These are phyloP conservation scores for Salix udensis DNA, from an alignment of 345 rosid species.

Conservation along the genomic window DNA sequence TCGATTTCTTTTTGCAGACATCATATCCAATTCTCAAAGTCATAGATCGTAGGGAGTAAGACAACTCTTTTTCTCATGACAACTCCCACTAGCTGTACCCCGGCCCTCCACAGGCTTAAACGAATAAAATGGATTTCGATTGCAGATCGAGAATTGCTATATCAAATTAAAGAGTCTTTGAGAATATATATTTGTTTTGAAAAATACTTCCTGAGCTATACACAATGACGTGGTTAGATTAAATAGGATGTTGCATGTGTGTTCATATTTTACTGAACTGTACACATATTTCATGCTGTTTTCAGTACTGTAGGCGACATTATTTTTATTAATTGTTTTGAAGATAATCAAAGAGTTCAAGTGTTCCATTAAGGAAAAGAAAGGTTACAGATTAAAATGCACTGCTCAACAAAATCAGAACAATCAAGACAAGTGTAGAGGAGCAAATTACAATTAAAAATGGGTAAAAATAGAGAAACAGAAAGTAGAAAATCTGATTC, in stretches of 20 bases:
- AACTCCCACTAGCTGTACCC: neutral
- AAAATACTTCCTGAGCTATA: neutral
- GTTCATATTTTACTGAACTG: neutral
- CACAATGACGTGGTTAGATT: neutral
- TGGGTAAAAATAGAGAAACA: too few species aligned
- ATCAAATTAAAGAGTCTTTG: neutral
- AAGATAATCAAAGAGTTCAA: too few species aligned
- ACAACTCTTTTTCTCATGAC: neutral
- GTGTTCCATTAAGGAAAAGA: too few species aligned
- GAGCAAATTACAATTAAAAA: too few species aligned
- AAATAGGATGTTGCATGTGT: neutral
- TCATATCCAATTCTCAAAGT: neutral
- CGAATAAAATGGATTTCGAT: neutral
- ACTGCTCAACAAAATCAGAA: too few species aligned
- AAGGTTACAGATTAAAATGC: too few species aligned
- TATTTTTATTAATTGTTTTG: too few species aligned
- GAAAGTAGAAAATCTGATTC: too few species aligned
- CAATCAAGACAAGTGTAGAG: too few species aligned
- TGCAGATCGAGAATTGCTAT: neutral
- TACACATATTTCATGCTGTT: too few species aligned
- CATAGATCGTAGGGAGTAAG: neutral
- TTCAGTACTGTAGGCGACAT: too few species aligned
- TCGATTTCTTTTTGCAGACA: neutral
- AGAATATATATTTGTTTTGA: neutral
- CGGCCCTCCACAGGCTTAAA: neutral